Evolutionary conservation across 371 early-diverging fungal species (phyloP), one percentile per base, ranked within the genome.

Genomic region (Cokeromyces recurvatus): DNA sequence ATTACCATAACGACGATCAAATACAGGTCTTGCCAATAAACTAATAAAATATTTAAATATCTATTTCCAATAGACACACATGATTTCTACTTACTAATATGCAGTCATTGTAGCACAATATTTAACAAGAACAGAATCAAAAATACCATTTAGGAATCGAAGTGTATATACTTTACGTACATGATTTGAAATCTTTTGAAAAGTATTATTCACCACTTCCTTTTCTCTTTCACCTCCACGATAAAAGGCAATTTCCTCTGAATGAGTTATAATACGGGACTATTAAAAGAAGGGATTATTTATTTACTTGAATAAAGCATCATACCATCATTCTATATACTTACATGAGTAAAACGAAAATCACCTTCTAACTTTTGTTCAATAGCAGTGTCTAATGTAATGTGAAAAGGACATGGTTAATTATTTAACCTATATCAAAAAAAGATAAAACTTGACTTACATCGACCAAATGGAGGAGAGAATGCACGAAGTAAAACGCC

Each of bases 191-290:
- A 95, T 81, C 58, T 81, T 77, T 62, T 78, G 69, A 62, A 91
- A 84, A 22, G 86, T 81, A 55, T 54, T 62, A 32, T 84, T 82
- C 19, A 88, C 82, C 10, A 85, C 81, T 50, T 80, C 79, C 52
- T 77, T 80, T 60, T 91, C 92, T 22, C 84, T 68, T 37, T 88
- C 59, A 10, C 80, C 83, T 48, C 92, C 92, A 38, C 82, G 77
- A 48, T 90, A 91, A 59, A 92, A 91, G 2, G 91, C 92, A 48
- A 92, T 89, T 51, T 92, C 93, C 56, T 91, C 92, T 8, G 89
- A 82, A 51, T 91, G 87, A 9, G 89, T 77, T 37, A 90, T 88
- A 21, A 90, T 81, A 32, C 89, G 86, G 19, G 89, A 82, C 80
- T 79, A 57, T n/a, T 24, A 12, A 31, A 38, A 6, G 4, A 42